Conservation (phyloP, 176 grass and related monocot genomes). For the Raddia guianensis region DNA sequence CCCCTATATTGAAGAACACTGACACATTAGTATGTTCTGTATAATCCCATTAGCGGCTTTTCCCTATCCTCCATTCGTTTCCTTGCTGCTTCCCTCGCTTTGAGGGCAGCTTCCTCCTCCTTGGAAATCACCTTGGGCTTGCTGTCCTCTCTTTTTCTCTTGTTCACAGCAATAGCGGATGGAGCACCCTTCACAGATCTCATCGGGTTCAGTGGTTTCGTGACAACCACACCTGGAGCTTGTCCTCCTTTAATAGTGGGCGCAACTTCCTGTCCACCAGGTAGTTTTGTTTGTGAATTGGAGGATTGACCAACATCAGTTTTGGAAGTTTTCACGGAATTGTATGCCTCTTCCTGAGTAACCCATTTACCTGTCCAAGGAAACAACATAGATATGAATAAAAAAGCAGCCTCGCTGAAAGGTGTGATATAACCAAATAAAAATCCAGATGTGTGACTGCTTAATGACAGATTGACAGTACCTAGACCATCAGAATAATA, state of each 20-base stretch:
- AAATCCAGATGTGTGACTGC: slow-evolving; percentile 4
- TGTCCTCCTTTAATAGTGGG: slow-evolving; percentile 55
- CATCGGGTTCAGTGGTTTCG: slow-evolving; percentile 66
- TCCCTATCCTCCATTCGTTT: slow-evolving; percentile 89
- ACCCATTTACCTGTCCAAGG: slow-evolving; percentile 70
- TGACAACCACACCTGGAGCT: slow-evolving; percentile 71
- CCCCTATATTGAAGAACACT: not conserved
- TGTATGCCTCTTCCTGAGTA: slow-evolving; percentile 77
- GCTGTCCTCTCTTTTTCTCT: slow-evolving; percentile 71
- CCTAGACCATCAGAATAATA: slow-evolving; percentile 81
- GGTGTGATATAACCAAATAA: not conserved
- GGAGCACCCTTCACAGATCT: slow-evolving; percentile 62
- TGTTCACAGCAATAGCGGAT: slow-evolving; percentile 59
- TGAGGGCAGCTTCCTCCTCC: slow-evolving; percentile 78
- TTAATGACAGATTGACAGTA: slow-evolving; percentile 36
- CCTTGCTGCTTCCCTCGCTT: slow-evolving; percentile 75
- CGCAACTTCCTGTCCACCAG: not conserved
- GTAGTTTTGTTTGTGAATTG: slow-evolving; percentile 43
- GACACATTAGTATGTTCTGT: slow-evolving; percentile 48
- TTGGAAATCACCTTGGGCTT: slow-evolving; percentile 74
- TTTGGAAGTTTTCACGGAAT: slow-evolving; percentile 47
- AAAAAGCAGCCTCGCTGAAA: not conserved
- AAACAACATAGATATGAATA: slow-evolving; percentile 31
- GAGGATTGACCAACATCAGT: slow-evolving; percentile 44
- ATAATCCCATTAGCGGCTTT: slow-evolving; percentile 81